Base-by-base conservation (phyloP, 2,329 filamentous ascomycete genomes). In the Fragosphaeria purpurea region DNA sequence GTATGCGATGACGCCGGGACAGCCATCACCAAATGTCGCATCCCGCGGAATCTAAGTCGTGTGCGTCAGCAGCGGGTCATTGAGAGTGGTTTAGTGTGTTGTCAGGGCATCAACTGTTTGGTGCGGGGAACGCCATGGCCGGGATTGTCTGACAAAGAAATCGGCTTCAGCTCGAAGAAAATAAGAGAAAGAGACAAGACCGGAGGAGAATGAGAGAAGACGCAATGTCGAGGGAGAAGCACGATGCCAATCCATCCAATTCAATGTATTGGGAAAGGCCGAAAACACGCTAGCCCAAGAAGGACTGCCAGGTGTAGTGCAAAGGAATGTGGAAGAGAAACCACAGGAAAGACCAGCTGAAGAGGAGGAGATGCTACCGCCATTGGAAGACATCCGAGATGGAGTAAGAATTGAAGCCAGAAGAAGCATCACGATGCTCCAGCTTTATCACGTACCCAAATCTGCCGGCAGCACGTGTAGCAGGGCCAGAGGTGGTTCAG, bases 1-100 rank as follows among this genome's bases (percentile, higher is more conserved):
- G 44, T 65, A 62, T 34, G 60, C 59, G 22, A 68, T 48, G 11
- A 62, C 44, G 10, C 62, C 64, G 11, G 63, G 56, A 42, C 65
- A 68, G 50, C 60, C 57, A 33, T 63, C 57, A 10, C 61, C 61
- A 51, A 67, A 61, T 6, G 56, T 57, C 6, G 58, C 64, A 10
- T 50, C 46, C 4, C 59, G 56, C 11, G 64, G 61, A 46, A 64
- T 61, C 64, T 65, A 43, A 7, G 2, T 22, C 22, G 22, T 22
- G 22, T 22, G 22, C 22, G 22, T 22, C 22, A 22, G 22, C 22
- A 22, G 22, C 22, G 22, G 22, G 22, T 22, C 22, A 22, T 22
- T 22, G 22, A 22, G 22, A 22, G 22, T 22, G 22, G 22, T 30
- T 5, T 5, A 11, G 41, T 12, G 12, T 31, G 44, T 37, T 41